phyloP scores from a whole-genome alignment of 495 filamentous ascomycete genomes.

The Xylaria venustula region DNA sequence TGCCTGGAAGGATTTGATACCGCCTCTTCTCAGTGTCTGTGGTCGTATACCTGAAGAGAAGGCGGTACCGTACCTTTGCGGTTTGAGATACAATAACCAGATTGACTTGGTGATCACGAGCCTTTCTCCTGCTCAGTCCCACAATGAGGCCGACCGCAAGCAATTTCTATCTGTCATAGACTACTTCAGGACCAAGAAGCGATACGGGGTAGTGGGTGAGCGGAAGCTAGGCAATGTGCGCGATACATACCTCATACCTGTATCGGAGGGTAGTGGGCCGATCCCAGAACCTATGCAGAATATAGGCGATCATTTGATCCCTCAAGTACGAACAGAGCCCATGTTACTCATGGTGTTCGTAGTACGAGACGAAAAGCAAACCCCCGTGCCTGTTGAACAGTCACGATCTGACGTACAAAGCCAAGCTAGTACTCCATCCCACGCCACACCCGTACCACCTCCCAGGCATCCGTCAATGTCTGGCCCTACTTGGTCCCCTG shows the following conservation, averaged over 20 bases:
- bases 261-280: slow-evolving; percentile 57
- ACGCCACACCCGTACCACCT: slow-evolving; percentile 29
- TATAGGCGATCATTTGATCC: slow-evolving; percentile 69
- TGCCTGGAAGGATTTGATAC: slow-evolving; percentile 69
- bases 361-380: slow-evolving; percentile 51
- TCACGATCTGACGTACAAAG: slow-evolving; percentile 38
- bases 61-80: slow-evolving; percentile 85
- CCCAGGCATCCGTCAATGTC: slow-evolving; percentile 43
- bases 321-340: slow-evolving; percentile 62
- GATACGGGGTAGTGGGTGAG: slow-evolving; percentile 79
- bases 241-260: slow-evolving; percentile 74
- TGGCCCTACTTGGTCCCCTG: slow-evolving; percentile 47
- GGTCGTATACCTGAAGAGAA: slow-evolving; percentile 78
- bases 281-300: slow-evolving; percentile 73
- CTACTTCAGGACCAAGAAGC: slow-evolving; percentile 73
- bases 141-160: slow-evolving; percentile 44
- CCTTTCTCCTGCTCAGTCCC: slow-evolving; percentile 51
- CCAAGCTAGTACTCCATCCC: slow-evolving; percentile 16
- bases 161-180: slow-evolving; percentile 70
- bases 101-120: slow-evolving; percentile 73
- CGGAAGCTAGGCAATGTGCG: slow-evolving; percentile 67
- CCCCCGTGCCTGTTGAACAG: slow-evolving; percentile 41
- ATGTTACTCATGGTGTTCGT: slow-evolving; percentile 78
- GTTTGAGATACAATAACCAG: slow-evolving; percentile 67
- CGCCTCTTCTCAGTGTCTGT: slow-evolving; percentile 66